A percentile compares a stretch with the other conserved stretches of the same genome.
These are phyloP conservation scores for Lipomyces kockii DNA, from an alignment of 805 yeast species.

Conservation along the genomic window DNA sequence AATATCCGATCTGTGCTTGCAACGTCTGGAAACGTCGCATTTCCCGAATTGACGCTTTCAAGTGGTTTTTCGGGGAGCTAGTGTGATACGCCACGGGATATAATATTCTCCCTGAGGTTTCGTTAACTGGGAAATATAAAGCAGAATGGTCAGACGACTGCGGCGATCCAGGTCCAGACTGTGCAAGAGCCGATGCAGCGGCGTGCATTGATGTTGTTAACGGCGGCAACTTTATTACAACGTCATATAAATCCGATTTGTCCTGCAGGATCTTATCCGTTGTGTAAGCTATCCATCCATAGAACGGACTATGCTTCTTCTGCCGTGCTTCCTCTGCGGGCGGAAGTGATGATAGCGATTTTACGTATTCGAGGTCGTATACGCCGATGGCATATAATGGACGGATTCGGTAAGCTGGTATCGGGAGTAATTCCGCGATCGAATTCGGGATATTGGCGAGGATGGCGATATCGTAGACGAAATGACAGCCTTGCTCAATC, in stretches of 20 bases:
- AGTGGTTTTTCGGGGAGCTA: conserved; percentile 11
- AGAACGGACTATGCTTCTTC: conserved; percentile 20
- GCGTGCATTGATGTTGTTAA: conserved; percentile 27
- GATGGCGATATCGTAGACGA: conserved; percentile 62
- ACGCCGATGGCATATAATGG: conserved; percentile 32
- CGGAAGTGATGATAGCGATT: conserved; percentile 22
- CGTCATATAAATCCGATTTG: conserved; percentile 27
- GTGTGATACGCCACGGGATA: conserved; percentile 22
- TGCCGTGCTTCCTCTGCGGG: conserved; percentile 33
- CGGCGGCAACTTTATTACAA: conserved; percentile 30
- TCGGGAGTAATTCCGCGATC: conserved; percentile 47
- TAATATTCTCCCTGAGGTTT: conserved; percentile 12
- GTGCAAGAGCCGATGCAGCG: conserved; percentile 10
- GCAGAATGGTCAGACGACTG: conserved; percentile 17
- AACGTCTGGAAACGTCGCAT: conserved; percentile 35
- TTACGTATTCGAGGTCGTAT: conserved; percentile 28
- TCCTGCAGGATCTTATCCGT: conserved; percentile 31
- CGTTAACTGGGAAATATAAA: conserved; percentile 17
- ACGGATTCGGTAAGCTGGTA: conserved; percentile 34
- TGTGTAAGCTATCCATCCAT: conserved; percentile 36
- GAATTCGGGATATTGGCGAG: conserved; percentile 69
- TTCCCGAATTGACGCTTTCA: conserved; percentile 30
- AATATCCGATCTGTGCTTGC: conserved; percentile 33
- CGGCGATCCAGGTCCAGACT: conserved; percentile 27
- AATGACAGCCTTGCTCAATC: conserved; percentile 53